Evolutionary conservation across 2,329 filamentous ascomycete genomes (phyloP), one percentile per base, ranked within the genome.

Genomic region (Cercospora citrullina): DNA sequence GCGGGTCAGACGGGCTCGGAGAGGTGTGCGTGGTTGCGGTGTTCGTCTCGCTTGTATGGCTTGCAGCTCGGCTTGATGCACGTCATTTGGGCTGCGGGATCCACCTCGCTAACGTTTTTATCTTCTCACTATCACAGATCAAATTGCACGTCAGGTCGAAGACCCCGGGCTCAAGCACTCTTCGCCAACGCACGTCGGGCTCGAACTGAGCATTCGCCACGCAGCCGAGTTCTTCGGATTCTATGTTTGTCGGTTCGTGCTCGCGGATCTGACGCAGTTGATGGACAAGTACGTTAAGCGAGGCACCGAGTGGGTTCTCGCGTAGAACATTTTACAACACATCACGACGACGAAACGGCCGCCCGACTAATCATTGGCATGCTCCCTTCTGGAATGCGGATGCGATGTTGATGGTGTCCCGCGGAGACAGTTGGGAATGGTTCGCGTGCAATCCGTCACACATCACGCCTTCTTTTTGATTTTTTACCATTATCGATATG

Each of bases 191-290:
- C 94, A 97, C 77, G 94, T 99, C 63, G 95, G 95, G 9, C 87
- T 99, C 36, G 95, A 99, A 81, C 86, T 99, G 48, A 95, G 93
- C 78, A 93, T 93, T 39, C 88, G 94, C 48, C 94, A 97, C 79
- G 95, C 94, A 7, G 92, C 94, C 36, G 95, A 99, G 80, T 99
- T 99, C 80, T 99, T 99, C 79, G 94, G 91, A 16, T 97, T 99
- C 80, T 98, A 95, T 79, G 87, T 99, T 30, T 97, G 94, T 80
- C 90, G 95, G 18, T 99, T 99, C 78, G 93, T 94, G n/a, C 83
- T 99, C 69, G 85, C 89, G 4, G 95, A 99, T 79, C 82, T 99
- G 69, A 87, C 89, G 45, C 79, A 95, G 77, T 84, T 99, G 82
- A 84, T 99, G 73, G 95, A 99, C 79, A 99, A 98, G 79, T 98